phyloP scores from a whole-genome alignment of 305 asterid genomes.

The Fraxinus sp. region DNA sequence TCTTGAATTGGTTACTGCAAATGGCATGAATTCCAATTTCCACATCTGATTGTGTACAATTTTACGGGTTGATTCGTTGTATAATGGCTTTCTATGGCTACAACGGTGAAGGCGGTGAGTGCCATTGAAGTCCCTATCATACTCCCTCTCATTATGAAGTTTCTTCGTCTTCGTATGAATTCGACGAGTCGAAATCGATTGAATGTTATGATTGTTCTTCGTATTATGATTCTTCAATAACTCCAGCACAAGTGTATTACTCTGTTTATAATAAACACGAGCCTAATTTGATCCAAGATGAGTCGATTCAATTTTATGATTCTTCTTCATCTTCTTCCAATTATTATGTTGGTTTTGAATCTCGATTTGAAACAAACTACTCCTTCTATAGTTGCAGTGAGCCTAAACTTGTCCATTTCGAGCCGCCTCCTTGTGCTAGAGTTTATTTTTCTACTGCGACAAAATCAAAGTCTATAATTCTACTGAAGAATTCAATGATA shows the following conservation, averaged over 20 bases:
- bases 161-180: too few species aligned
- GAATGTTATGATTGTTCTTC: slow-evolving; percentile 12
- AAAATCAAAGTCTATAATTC: slow-evolving; percentile 36
- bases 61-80: background rate
- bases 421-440: slow-evolving; percentile 27
- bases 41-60: background rate
- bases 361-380: slow-evolving; percentile 23
- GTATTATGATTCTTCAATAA: slow-evolving; percentile 16
- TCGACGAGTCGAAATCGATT: too few species aligned
- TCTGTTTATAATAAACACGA: slow-evolving; percentile 28
- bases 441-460: slow-evolving; percentile 33
- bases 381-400: slow-evolving; percentile 26
- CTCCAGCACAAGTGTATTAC: slow-evolving; percentile 24
- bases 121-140: slow-evolving; percentile 23
- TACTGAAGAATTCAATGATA: slow-evolving; percentile 30
- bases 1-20: slow-evolving; percentile 4
- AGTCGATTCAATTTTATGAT: slow-evolving; percentile 19
- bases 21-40: background rate
- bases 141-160: slow-evolving; percentile 22
- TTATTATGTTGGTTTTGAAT: slow-evolving; percentile 17
- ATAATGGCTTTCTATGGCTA: slow-evolving; percentile 60
- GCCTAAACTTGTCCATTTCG: slow-evolving; percentile 35
- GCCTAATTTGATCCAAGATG: slow-evolving; percentile 19
- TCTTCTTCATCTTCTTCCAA: slow-evolving; percentile 9
- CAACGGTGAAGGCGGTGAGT: slow-evolving; percentile 35